Evolutionary conservation across 345 rosid species (phyloP), one percentile per base, ranked within the genome.

Genomic region (Reutealis trisperma): DNA sequence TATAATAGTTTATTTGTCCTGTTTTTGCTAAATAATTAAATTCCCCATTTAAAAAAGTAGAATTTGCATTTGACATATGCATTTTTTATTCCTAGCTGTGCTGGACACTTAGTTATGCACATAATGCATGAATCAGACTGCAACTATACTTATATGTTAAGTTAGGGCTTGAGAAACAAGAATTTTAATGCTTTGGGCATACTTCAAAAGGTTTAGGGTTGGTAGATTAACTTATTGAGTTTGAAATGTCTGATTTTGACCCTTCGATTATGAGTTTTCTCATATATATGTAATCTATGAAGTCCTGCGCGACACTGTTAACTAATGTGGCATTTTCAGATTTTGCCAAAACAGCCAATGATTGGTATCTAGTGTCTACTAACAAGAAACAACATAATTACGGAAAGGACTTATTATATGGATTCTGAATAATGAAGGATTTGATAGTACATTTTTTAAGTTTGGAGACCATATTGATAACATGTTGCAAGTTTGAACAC

Each of bases 291-390:
- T 37, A 37, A 37, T 52, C 3, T 66, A 21, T 41, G 2, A 27
- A 27, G 24, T 72, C 19, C 60, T 52, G 8, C 18, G 8, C 45
- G n/a, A 14, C 49, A 13, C 8, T 6, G 21, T 69, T 25, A 24
- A 16, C 30, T 30, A 49, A 30, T 49, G 18, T 5, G 7, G 41
- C 59, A 69, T 59, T 67, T 44, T 45, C 16, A 47, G 57, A 67
- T 67, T 45, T 45, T 11, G 16, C 57, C 30, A 15, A 11, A 67
- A 42, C 19, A 21, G 16, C 25, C 54, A 42, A 67, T 24, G 12
- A 67, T 44, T 67, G 71, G 71, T 49, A 7, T 68, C 72, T 14
- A 47, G 57, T 47, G 34, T 68, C 58, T 14, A 47, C 51, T 68
- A 14, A 47, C n/a, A 11, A 24, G 16, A 47, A 67, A 47, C 13